Percentiles rank a stretch among this genome's conserved stretches.
phyloP scores from a whole-genome alignment of 2,329 filamentous ascomycete genomes.

The Phyllosticta paracitricarpa region DNA sequence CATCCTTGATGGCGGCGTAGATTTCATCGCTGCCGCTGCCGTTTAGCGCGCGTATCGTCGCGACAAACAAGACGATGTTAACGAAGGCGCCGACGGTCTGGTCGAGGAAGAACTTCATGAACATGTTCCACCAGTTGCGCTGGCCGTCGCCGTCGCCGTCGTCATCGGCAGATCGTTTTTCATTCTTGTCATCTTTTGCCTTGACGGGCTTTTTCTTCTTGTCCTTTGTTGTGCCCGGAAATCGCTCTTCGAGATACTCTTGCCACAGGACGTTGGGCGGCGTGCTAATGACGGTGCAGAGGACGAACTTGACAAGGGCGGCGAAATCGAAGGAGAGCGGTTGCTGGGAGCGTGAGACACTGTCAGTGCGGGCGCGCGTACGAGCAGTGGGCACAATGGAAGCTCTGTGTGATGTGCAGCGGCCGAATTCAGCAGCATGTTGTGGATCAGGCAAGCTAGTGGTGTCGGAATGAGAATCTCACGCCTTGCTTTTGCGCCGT shows the following conservation, averaged over 20 bases:
- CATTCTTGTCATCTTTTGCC: constrained; percentile 22
- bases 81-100: constrained; percentile 55
- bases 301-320: constrained; percentile 64
- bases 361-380: constrained; percentile 3
- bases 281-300: constrained; percentile 62
- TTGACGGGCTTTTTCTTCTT: constrained; percentile 21
- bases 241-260: constrained; percentile 61
- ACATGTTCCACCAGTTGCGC: constrained; percentile 45
- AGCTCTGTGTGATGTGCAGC: neutral
- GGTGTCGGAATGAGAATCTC: constrained; percentile 18
- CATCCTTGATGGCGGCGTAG: constrained; percentile 13
- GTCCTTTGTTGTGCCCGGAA: constrained; percentile 47
- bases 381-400: neutral
- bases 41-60: constrained; percentile 45
- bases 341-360: constrained; percentile 32
- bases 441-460: neutral
- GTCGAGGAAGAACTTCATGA: constrained; percentile 58
- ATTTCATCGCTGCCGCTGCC: constrained; percentile 12
- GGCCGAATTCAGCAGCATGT: neutral
- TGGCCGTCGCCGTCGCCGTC: constrained; percentile 37
- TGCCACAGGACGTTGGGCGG: constrained; percentile 87
- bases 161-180: constrained; percentile 20
- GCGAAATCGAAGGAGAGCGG: constrained; percentile 54
- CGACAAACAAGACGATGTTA: constrained; percentile 57
- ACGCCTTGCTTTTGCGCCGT: constrained; percentile 52